Conservation (phyloP, 306 rosid species). For the Datisca glomerata region DNA sequence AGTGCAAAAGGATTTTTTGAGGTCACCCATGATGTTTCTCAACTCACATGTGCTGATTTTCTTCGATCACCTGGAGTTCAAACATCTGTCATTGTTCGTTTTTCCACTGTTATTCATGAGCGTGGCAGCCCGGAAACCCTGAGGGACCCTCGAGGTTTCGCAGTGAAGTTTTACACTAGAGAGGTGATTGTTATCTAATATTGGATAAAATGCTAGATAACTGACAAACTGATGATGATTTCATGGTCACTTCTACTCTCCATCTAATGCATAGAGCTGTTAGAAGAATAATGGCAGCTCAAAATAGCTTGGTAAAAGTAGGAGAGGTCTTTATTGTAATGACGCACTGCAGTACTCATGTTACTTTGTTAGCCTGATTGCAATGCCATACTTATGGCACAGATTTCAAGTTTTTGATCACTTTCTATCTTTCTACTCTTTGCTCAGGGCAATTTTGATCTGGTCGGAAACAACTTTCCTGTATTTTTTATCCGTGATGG, state of each 20-base stretch:
- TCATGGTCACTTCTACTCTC: no score
- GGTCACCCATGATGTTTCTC: constrained; percentile 82
- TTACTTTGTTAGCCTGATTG: no score
- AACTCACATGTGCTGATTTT: constrained; percentile 89
- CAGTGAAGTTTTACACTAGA: constrained; percentile 81
- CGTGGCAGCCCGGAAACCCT: constrained; percentile 97
- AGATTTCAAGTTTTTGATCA: no score
- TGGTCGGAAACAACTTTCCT: constrained; percentile 88
- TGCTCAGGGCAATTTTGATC: constrained; percentile 84
- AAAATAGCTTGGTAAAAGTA: no score
- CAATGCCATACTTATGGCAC: no score
- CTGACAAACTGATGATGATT: no score
- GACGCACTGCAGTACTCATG: no score
- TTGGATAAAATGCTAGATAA: no score
- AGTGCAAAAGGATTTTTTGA: constrained; percentile 99
- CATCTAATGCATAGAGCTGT: no score
- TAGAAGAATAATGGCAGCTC: no score
- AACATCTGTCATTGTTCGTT: constrained; percentile 88
- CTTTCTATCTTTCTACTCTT: constrained; percentile 6
- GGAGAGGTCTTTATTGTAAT: no score
- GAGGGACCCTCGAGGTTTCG: constrained; percentile 84
- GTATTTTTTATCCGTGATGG: constrained; percentile 81
- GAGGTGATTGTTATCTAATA: no score
- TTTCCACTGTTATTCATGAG: constrained; percentile 92
- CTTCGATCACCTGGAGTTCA: constrained; percentile 94